Percentiles rank a stretch among this genome's conserved stretches.
phyloP scores from a whole-genome alignment of 2,329 filamentous ascomycete species.

The Nothophoma quercina region DNA sequence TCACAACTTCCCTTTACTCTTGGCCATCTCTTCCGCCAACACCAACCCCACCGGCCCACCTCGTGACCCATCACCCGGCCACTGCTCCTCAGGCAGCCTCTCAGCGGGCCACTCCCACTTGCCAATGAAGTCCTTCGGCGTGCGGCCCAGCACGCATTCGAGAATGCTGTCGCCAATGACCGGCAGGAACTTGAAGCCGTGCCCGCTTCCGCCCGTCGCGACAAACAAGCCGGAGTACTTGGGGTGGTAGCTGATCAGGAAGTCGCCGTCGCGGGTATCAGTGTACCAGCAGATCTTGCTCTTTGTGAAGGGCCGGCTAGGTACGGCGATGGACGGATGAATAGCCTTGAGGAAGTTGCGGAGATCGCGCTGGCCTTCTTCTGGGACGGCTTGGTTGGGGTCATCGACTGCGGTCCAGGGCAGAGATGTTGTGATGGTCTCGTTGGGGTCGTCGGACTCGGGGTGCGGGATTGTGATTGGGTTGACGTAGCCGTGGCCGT shows the following conservation, averaged over 20 bases:
- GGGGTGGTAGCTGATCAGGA: conserved; percentile 62
- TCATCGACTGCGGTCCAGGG: conserved; percentile 63
- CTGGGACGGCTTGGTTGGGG: conserved; percentile 40
- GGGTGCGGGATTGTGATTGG: conserved; percentile 57
- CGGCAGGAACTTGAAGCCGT: conserved; percentile 69
- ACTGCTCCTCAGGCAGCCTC: conserved; percentile 47
- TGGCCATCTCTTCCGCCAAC: conserved; percentile 51
- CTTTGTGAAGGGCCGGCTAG: conserved; percentile 54
- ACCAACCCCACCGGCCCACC: conserved; percentile 50
- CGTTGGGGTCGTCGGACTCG: conserved; percentile 45
- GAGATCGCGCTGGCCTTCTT: conserved; percentile 42
- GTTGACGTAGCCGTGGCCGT: conserved; percentile 60
- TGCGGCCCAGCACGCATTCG: conserved; percentile 56
- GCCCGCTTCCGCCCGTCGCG: conserved; percentile 68
- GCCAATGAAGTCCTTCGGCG: conserved; percentile 59
- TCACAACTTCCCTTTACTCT: conserved; percentile 44
- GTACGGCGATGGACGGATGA: conserved; percentile 40
- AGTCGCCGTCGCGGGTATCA: conserved; percentile 64
- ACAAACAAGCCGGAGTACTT: conserved; percentile 62
- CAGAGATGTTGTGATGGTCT: conserved; percentile 56
- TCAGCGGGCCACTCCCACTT: conserved; percentile 67
- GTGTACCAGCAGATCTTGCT: conserved; percentile 65
- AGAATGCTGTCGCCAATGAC: conserved; percentile 64
- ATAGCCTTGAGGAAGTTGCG: conserved; percentile 42
- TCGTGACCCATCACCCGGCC: conserved; percentile 49